Percentiles rank a stretch among this genome's conserved stretches.
These are phyloP conservation scores for Scutellaria minor DNA, from an alignment of 257 asterid genomes.

Conservation along the genomic window DNA sequence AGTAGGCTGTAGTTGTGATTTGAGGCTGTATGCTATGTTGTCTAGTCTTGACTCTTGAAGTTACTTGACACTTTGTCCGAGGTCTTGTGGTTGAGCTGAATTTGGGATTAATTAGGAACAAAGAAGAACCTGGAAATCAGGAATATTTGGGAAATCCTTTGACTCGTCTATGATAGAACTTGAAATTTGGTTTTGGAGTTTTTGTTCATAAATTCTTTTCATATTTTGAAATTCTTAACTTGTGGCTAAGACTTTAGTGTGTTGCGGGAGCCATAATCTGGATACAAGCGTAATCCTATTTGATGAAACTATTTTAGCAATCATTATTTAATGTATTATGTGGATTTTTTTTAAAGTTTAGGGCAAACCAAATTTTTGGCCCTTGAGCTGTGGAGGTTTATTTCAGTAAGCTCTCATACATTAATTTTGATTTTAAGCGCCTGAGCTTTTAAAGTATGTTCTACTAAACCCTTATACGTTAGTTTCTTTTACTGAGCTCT, in stretches of 20 bases:
- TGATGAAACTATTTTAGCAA: background rate
- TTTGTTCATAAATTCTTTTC: background rate
- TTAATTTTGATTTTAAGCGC: no score
- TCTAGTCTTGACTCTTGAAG: background rate
- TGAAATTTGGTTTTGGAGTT: background rate
- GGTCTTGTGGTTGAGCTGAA: conserved; percentile 32
- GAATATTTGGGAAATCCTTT: background rate
- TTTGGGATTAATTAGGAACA: background rate
- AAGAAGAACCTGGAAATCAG: background rate
- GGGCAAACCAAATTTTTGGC: background rate
- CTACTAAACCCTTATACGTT: no score
- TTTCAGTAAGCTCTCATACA: no score
- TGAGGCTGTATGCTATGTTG: conserved; percentile 13
- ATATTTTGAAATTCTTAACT: conserved; percentile 20
- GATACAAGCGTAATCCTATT: background rate
- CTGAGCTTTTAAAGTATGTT: no score
- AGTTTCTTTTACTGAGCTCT: no score
- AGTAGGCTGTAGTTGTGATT: conserved; percentile 20
- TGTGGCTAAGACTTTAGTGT: background rate
- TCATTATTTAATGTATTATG: background rate
- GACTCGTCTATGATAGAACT: background rate
- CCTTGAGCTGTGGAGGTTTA: no score
- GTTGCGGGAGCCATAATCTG: conserved; percentile 2
- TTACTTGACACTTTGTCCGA: conserved; percentile 9
- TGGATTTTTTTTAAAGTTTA: background rate